Evolutionary conservation across 176 grass and related monocot species (phyloP).

Genomic region (Tillandsia fasciculata): DNA sequence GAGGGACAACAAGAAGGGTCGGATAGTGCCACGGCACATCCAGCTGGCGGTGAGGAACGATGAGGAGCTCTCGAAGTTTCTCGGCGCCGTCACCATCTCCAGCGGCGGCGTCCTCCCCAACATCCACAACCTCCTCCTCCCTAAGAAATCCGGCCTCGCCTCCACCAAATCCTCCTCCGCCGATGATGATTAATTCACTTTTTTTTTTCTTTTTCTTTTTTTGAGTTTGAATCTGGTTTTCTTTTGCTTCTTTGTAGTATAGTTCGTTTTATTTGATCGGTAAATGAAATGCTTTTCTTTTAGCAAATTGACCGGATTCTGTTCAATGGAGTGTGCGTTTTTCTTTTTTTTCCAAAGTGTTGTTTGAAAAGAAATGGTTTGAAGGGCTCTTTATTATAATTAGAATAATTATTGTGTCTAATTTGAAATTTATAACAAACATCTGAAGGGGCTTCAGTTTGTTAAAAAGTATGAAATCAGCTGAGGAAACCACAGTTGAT

Average conservation of each 20-base stretch:
- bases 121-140: conserved; percentile 12
- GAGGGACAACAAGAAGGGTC: conserved; percentile 17
- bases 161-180: conserved; percentile 21
- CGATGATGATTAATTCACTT: conserved; percentile 16
- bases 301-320: too few species aligned
- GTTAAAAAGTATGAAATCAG: background rate
- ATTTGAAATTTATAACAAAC: too few species aligned
- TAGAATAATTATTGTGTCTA: too few species aligned
- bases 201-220: too few species aligned
- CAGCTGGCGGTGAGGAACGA: conserved; percentile 13
- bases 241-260: background rate
- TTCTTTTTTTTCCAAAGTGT: too few species aligned
- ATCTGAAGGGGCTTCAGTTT: too few species aligned
- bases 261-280: too few species aligned
- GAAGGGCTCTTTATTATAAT: too few species aligned
- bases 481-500: conserved; percentile 34
- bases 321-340: too few species aligned
- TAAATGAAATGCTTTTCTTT: too few species aligned
- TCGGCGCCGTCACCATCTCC: conserved; percentile 1
- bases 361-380: too few species aligned
- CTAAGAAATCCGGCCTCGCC: conserved; percentile 1
- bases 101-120: conserved; percentile 8
- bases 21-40: conserved; percentile 10
- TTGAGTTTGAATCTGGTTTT: conserved; percentile 1
- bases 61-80: conserved; percentile 4